Evolutionary conservation across 768 basidiomycete species (phyloP).

Genomic region (Amanita pseudoporphyria): DNA sequence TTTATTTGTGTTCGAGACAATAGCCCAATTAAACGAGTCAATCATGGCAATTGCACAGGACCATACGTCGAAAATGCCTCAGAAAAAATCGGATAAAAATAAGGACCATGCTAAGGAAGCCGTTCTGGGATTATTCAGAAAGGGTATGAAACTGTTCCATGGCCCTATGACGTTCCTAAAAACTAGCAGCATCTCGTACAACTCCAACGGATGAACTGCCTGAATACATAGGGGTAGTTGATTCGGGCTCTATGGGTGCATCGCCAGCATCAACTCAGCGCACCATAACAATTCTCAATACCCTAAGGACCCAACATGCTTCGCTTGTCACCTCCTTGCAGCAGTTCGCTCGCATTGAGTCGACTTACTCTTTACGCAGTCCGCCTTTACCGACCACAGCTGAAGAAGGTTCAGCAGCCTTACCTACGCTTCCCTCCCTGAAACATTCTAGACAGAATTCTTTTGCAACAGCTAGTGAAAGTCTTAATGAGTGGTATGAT

Average conservation of each 20-base stretch:
- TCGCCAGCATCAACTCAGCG: conserved; percentile 13
- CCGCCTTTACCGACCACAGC: conserved; percentile 35
- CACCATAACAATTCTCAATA: conserved; percentile 1
- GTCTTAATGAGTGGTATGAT: conserved; percentile 66
- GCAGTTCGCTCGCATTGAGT: conserved; percentile 20
- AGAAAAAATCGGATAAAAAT: conserved; percentile 42
- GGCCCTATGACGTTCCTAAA: conserved; percentile 1
- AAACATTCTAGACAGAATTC: conserved; percentile 32
- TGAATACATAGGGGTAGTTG: not conserved
- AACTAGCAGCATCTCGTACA: conserved; percentile 16
- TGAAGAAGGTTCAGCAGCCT: conserved; percentile 29
- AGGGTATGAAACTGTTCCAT: conserved; percentile 27
- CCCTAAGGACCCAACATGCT: conserved; percentile 8
- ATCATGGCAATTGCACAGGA: conserved; percentile 34
- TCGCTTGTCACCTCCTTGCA: conserved; percentile 18
- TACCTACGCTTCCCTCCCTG: not conserved
- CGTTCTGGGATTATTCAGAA: conserved; percentile 55
- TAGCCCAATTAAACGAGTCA: conserved; percentile 48
- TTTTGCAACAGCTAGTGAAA: conserved; percentile 41
- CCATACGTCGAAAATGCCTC: conserved; percentile 25
- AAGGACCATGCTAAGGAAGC: conserved; percentile 29
- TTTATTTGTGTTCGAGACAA: conserved; percentile 29
- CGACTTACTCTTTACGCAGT: conserved; percentile 17
- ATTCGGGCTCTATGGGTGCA: not conserved
- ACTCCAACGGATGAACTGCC: conserved; percentile 13